These are phyloP conservation scores for Saturnispora hagleri DNA, from an alignment of 805 yeast genomes.

Conservation along the genomic window DNA sequence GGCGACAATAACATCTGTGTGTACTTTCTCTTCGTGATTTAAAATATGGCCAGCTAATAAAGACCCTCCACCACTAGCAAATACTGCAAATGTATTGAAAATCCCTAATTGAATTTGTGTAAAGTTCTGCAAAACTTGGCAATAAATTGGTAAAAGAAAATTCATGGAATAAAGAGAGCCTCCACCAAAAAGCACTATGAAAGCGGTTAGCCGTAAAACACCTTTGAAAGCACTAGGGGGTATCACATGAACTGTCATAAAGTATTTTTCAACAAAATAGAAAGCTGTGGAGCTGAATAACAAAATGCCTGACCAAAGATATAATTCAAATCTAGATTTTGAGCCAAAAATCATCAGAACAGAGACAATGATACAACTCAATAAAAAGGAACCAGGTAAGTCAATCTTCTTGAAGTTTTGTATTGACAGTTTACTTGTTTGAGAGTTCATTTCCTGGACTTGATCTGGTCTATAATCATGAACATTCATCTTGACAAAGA, in stretches of 20 bases:
- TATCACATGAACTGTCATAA: conserved; percentile 32
- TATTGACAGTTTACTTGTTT: conserved; percentile 24
- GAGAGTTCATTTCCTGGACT: conserved; percentile 13
- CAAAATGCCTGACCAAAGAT: conserved; percentile 11
- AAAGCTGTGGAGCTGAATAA: conserved; percentile 18
- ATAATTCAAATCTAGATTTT: neutral
- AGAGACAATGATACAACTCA: conserved; percentile 28
- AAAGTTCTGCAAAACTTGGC: conserved; percentile 36
- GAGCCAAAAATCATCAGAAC: conserved; percentile 26
- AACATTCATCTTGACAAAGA: conserved; percentile 22
- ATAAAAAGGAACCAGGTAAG: conserved; percentile 31
- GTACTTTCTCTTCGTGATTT: conserved; percentile 17
- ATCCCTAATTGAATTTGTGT: conserved; percentile 31
- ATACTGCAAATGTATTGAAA: conserved; percentile 34
- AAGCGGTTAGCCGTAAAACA: conserved; percentile 29
- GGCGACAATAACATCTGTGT: conserved; percentile 13
- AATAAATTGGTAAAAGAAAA: conserved; percentile 33
- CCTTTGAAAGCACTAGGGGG: conserved; percentile 33
- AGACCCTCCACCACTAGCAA: conserved; percentile 33
- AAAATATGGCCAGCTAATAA: conserved; percentile 30
- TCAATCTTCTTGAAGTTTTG: conserved; percentile 32
- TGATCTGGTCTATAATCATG: conserved; percentile 25
- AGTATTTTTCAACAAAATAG: conserved; percentile 27
- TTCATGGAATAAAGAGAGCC: conserved; percentile 29
- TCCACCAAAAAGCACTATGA: conserved; percentile 30